A percentile compares a stretch with the other conserved stretches of the same genome.
phyloP scores from a whole-genome alignment of 192 early-diverging fungal genomes.

The Mortierella hygrophila region DNA sequence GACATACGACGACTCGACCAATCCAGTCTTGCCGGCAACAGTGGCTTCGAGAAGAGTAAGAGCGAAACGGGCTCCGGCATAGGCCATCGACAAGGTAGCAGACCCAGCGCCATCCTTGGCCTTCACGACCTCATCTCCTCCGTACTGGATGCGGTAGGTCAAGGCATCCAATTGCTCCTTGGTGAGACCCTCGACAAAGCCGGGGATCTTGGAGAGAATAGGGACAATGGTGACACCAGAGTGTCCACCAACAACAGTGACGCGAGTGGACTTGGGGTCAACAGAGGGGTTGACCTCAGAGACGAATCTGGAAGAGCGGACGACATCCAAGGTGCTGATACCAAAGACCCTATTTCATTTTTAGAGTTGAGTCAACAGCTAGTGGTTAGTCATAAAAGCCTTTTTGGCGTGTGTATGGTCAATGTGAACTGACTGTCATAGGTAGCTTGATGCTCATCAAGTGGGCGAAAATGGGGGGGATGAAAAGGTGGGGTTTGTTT shows the following conservation, averaged over 20 bases:
- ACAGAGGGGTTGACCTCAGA: conserved; percentile 78
- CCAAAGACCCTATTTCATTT: conserved; percentile 88
- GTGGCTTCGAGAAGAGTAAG: conserved; percentile 87
- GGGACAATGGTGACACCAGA: conserved; percentile 98
- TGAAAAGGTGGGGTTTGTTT: conserved; percentile 7
- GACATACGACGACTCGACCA: conserved; percentile 93
- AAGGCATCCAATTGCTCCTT: conserved; percentile 90
- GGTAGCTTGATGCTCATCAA: conserved; percentile 30
- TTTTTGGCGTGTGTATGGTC: not conserved
- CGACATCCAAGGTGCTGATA: conserved; percentile 97
- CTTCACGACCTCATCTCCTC: conserved; percentile 99
- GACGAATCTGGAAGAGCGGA: conserved; percentile 97
- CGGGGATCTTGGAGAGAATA: conserved; percentile 85
- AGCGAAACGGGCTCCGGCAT: conserved; percentile 92
- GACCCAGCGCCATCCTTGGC: conserved; percentile 97
- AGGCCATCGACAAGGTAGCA: conserved; percentile 93
- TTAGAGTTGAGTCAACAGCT: conserved; percentile 1
- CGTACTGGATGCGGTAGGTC: conserved; percentile 98
- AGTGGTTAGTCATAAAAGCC: not conserved
- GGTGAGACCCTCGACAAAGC: conserved; percentile 71
- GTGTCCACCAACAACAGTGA: conserved; percentile 96
- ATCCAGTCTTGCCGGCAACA: conserved; percentile 80
- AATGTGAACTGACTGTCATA: too few relatives aligned
- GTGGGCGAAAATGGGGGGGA: not conserved
- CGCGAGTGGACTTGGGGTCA: conserved; percentile 79